These are phyloP conservation scores for Babesia sp. DNA, from an alignment of 169 alveolate genomes.

Conservation along the genomic window DNA sequence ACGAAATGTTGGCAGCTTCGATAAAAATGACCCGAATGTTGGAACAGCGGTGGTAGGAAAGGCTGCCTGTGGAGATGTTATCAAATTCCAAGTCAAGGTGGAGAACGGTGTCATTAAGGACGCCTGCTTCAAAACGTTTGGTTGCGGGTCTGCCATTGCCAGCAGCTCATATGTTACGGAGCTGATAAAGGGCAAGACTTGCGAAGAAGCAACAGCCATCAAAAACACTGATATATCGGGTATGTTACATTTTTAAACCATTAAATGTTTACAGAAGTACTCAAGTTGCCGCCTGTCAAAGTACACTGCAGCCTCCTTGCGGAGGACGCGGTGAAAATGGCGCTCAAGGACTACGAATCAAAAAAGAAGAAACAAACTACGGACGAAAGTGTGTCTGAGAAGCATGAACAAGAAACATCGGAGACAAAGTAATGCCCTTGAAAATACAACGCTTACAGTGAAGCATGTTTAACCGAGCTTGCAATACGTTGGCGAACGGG, in stretches of 20 bases:
- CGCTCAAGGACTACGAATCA: slow-evolving; percentile 84
- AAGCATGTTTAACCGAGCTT: no score
- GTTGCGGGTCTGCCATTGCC: slow-evolving; percentile 99
- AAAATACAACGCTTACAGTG: background rate
- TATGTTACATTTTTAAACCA: background rate
- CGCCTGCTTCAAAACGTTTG: slow-evolving; percentile 97
- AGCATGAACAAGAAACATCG: background rate
- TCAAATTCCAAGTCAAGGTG: slow-evolving; percentile 93
- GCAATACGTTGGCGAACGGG: no score
- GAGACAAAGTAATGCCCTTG: background rate
- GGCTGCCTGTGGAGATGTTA: slow-evolving; percentile 99
- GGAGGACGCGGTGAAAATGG: slow-evolving; percentile 97
- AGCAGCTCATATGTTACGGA: slow-evolving; percentile 97
- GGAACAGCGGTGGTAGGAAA: slow-evolving; percentile 99
- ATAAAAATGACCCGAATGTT: slow-evolving; percentile 74
- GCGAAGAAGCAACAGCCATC: slow-evolving; percentile 92
- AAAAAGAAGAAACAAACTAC: slow-evolving; percentile 8
- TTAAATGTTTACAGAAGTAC: slow-evolving; percentile 78
- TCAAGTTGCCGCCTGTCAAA: slow-evolving; percentile 98
- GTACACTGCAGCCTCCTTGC: slow-evolving; percentile 97
- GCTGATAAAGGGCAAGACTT: slow-evolving; percentile 91
- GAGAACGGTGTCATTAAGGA: slow-evolving; percentile 91
- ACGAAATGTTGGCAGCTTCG: slow-evolving; percentile 88
- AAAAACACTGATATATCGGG: slow-evolving; percentile 90
- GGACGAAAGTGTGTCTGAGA: background rate